Base-by-base conservation (phyloP, 768 basidiomycete species). In the Sarcomyxa edulis region DNA sequence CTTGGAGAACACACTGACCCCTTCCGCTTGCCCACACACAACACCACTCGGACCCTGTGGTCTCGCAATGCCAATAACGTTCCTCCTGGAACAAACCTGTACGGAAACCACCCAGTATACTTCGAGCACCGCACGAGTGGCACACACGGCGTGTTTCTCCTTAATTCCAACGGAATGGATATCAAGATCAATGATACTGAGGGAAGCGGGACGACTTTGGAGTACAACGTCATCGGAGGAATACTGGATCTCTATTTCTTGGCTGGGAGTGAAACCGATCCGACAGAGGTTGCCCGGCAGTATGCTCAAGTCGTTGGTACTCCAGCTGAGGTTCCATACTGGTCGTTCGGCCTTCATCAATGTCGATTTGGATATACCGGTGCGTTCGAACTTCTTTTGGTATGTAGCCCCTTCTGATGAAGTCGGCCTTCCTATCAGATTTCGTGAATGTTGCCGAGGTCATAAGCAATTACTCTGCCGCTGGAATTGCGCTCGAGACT, bases 151-250 rank as follows among this genome's bases (percentile, higher is more conserved):
- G 82, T 86, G 21, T 74, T 84, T 51, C 54, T 86, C 0, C 67
- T 81, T 37, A 84, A 76, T 52, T 76, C 81, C 7, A 76, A 83
- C 46, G 84, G 84, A 0, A 85, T 87, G 81, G 84, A 88, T 45
- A 65, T 88, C 62, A 84, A 84, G 51, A 60, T 85, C 40, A 69
- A 68, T 19, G 61, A 68, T 32, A 58, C 60, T 16, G 60, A 56
- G 9, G 46, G 52, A 21, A 55, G 47, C 5, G 58, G 51, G 14
- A 64, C 67, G 6, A 56, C 72, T 3, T 56, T 85, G 42, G 81
- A 89, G 61, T 91, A 88, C 55, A 80, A 85, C 44, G 72, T 75
- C 22, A 81, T 91, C 47, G 87, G 86, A 3, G 85, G 85, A 7
- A 70, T 86, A 1, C 55, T 88, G 22, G 85, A 88, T 54, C 79